Conservation (phyloP, 148 eudicot genomes). For the Silene latifolia region DNA sequence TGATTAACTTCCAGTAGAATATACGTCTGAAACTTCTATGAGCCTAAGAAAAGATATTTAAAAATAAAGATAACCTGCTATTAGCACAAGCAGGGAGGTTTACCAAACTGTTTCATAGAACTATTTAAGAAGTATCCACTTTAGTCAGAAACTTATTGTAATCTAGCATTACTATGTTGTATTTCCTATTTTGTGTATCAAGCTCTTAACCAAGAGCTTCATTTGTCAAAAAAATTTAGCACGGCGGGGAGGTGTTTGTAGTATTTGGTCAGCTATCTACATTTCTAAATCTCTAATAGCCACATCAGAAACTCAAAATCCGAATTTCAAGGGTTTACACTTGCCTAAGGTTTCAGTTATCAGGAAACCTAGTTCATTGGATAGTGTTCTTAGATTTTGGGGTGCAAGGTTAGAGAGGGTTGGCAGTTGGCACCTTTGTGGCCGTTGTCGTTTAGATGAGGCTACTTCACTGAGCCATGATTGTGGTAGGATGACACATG, state of each 20-base stretch:
- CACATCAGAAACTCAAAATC: not conserved
- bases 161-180: not conserved
- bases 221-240: not conserved
- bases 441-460: no score
- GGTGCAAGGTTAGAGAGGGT: no score
- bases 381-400: not conserved
- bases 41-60: no score
- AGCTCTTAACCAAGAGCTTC: not conserved
- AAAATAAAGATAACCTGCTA: no score
- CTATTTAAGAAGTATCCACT: no score
- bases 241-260: not conserved
- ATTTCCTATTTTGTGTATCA: not conserved
- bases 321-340: not conserved
- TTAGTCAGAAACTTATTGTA: not conserved
- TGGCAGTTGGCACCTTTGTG: no score
- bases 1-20: not conserved
- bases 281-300: not conserved
- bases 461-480: no score
- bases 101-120: no score
- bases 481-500: no score
- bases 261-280: not conserved
- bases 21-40: not conserved
- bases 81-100: no score
- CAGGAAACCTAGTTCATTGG: not conserved
- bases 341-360: not conserved